Base-by-base conservation (phyloP, 1,139 yeast genomes). In the Zygoascus sp. region DNA sequence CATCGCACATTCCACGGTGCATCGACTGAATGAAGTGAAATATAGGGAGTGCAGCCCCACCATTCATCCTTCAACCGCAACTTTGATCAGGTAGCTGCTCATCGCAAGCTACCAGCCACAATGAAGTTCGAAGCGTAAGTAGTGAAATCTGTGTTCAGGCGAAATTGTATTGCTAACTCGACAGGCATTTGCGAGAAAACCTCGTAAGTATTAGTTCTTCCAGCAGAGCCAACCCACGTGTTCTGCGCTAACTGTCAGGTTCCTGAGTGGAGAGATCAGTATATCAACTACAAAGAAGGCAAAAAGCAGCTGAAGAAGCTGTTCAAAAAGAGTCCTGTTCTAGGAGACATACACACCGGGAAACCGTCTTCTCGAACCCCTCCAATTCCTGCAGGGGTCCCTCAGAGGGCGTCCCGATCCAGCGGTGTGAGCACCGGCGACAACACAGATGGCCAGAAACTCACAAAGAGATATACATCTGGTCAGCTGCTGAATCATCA, bases 261-360 rank as follows among this genome's bases (percentile, higher is more conserved):
- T 5, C 95, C 96, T 1, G 96, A 88, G 63, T 88, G 96, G 96
- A 74, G 80, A 56, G 80, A 78, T 50, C 89, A 83, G 61, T 88
- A 89, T 58, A 70, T 89, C 35, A 81, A 87, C 64, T 89, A 89
- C 61, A 83, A 82, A 60, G 61, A 56, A 22, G 85, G 85, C 16
- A 80, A 80, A 64, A 79, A 78, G 66, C 71, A 73, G 57, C 69
- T 81, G 38, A 78, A 79, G 60, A 73, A 72, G 53, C 58, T 76
- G n/a, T 53, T 53, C 6, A 63, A 62, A 49, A 39, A 41, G 13
- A 22, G n/a, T 21, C 22, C 32, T 20, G 15, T 40, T 25, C 34
- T 38, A 50, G 53, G 10, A 38, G 38, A 27, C 45, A 57, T 5
- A 53, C 59, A 44, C 47, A 32, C 21, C 30, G 34, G 20, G 16